Conservation (phyloP, 345 rosid species). For the Murraya koenigii region DNA sequence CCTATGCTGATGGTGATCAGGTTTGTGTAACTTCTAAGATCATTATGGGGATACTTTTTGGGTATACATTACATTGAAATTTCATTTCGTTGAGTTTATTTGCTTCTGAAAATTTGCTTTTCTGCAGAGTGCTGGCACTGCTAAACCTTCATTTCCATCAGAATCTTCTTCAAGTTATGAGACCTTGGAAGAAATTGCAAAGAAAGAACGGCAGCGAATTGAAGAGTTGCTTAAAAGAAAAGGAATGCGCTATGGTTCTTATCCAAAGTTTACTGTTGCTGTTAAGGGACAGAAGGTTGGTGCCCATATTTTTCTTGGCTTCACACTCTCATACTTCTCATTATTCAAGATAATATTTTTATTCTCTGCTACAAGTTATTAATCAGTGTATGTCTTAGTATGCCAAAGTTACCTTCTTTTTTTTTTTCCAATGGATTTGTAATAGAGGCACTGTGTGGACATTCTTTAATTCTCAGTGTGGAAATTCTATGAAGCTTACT, state of each 20-base stretch:
- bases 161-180: slow-evolving; percentile 49
- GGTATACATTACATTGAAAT: not conserved
- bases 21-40: slow-evolving; percentile 25
- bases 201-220: slow-evolving; percentile 63
- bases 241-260: slow-evolving; percentile 54
- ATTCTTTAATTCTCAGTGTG: not conserved
- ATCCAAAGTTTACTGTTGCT: slow-evolving; percentile 68
- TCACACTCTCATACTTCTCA: not conserved
- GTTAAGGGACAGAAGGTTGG: slow-evolving; percentile 91
- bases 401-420: not conserved
- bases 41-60: not conserved
- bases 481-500: not conserved
- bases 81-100: not conserved
- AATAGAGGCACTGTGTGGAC: not conserved
- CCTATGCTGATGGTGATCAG: slow-evolving; percentile 73
- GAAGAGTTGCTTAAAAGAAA: slow-evolving; percentile 56
- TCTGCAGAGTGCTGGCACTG: slow-evolving; percentile 39
- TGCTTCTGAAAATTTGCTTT: slow-evolving; percentile 13
- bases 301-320: not conserved
- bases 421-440: not conserved
- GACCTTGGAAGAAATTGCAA: slow-evolving; percentile 62
- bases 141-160: slow-evolving; percentile 37
- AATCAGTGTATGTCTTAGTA: not conserved
- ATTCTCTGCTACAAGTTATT: not conserved
- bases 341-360: not conserved